Percentiles rank a stretch among this genome's conserved stretches.
These are phyloP conservation scores for Ascosphaera pollenicola DNA, from an alignment of 2,329 filamentous ascomycete species.

Conservation along the genomic window DNA sequence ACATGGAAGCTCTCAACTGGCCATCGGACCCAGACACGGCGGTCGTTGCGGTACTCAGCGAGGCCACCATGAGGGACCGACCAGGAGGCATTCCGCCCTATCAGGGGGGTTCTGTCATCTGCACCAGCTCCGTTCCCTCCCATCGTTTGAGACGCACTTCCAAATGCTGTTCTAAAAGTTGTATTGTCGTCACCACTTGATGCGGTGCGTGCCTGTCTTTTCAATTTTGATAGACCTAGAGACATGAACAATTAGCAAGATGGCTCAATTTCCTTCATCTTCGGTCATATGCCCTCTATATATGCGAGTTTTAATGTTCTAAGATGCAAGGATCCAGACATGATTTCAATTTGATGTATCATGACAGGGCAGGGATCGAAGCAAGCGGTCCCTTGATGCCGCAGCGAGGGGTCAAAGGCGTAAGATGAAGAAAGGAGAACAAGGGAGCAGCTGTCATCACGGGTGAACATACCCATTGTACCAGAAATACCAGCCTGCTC, in stretches of 20 bases:
- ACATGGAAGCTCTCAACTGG: constrained; percentile 18
- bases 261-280: neutral
- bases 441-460: neutral
- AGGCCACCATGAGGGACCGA: constrained; percentile 5
- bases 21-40: constrained; percentile 17
- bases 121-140: neutral
- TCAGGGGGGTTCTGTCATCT: neutral
- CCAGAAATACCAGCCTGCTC: neutral
- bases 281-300: neutral
- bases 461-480: constrained; percentile 1
- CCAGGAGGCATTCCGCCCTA: constrained; percentile 1
- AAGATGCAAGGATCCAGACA: too few relatives aligned
- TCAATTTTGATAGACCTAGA: neutral
- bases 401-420: too few relatives aligned
- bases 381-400: too few relatives aligned
- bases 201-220: constrained; percentile 1
- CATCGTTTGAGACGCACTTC: neutral
- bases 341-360: too few relatives aligned
- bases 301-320: too few relatives aligned
- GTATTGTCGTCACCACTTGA: neutral
- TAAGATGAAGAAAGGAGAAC: neutral
- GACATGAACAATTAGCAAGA: neutral
- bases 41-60: constrained; percentile 13
- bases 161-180: neutral
- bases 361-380: too few relatives aligned